Evolutionary conservation across 2,329 filamentous ascomycete genomes (phyloP).

Genomic region (Ophiostoma fasciatum): DNA sequence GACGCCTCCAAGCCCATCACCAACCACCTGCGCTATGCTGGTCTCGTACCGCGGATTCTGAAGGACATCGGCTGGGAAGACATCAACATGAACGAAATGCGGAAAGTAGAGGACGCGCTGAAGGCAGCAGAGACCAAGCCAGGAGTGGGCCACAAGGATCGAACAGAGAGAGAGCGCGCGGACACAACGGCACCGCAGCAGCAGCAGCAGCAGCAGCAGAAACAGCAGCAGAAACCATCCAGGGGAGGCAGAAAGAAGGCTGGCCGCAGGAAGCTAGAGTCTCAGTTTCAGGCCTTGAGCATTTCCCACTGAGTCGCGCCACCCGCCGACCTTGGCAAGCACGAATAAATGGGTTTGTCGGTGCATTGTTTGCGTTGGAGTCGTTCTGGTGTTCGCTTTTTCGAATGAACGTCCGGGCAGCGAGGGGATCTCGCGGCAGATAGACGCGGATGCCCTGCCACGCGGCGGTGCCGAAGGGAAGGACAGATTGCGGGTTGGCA

Average conservation of each 20-base stretch:
- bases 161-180: background rate
- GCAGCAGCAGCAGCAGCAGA: conserved; percentile 8
- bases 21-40: conserved; percentile 57
- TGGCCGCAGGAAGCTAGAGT: conserved; percentile 3
- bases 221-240: background rate
- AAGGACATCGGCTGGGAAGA: conserved; percentile 55
- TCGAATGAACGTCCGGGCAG: no score
- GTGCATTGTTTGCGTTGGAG: background rate
- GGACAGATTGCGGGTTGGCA: no score
- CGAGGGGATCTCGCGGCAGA: no score
- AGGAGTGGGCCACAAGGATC: conserved; percentile 2
- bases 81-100: conserved; percentile 29
- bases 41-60: conserved; percentile 51
- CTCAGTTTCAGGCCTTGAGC: conserved; percentile 3
- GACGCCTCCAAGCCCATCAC: conserved; percentile 50
- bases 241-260: conserved; percentile 1
- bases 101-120: conserved; percentile 18
- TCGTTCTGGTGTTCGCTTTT: background rate
- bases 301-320: conserved; percentile 4
- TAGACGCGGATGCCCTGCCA: no score
- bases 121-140: conserved; percentile 15
- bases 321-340: no score
- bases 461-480: no score
- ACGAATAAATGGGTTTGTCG: background rate
- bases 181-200: conserved; percentile 5